Conservation (phyloP, 306 rosid genomes). For the Prunus fruticosa region DNA sequence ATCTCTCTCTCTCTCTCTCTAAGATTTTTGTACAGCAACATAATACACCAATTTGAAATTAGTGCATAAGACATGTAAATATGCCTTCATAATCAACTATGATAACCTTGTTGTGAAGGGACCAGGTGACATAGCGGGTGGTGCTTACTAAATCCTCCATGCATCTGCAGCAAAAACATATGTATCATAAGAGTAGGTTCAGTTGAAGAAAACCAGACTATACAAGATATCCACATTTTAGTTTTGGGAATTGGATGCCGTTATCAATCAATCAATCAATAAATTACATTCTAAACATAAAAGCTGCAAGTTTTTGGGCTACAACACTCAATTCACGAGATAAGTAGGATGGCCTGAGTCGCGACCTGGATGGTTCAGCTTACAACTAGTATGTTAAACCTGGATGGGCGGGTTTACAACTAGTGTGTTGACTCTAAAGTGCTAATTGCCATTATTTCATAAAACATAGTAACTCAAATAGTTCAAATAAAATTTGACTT, state of each 20-base stretch:
- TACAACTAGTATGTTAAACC: background rate
- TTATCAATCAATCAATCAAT: background rate
- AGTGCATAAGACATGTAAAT: conserved; percentile 13
- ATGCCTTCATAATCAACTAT: conserved; percentile 25
- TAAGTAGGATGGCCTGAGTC: background rate
- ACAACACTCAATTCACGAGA: background rate
- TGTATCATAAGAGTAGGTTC: conserved; percentile 2
- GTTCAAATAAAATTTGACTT: background rate
- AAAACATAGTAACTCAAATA: background rate
- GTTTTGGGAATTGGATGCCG: background rate
- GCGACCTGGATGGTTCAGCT: background rate
- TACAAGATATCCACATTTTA: background rate
- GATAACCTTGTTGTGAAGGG: conserved; percentile 91
- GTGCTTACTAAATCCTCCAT: conserved; percentile 99
- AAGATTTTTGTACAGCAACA: background rate
- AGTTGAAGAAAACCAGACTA: background rate
- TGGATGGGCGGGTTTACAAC: background rate
- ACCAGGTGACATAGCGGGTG: conserved; percentile 94
- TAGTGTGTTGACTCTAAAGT: background rate
- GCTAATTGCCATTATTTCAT: background rate
- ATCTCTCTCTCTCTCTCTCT: too few species aligned
- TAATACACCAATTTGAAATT: conserved; percentile 11
- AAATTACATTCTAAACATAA: background rate
- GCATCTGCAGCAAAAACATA: conserved; percentile 55
- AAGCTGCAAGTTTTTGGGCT: background rate